Conservation (phyloP, 2,329 filamentous ascomycete genomes). For the Arthrobotrys iridis region DNA sequence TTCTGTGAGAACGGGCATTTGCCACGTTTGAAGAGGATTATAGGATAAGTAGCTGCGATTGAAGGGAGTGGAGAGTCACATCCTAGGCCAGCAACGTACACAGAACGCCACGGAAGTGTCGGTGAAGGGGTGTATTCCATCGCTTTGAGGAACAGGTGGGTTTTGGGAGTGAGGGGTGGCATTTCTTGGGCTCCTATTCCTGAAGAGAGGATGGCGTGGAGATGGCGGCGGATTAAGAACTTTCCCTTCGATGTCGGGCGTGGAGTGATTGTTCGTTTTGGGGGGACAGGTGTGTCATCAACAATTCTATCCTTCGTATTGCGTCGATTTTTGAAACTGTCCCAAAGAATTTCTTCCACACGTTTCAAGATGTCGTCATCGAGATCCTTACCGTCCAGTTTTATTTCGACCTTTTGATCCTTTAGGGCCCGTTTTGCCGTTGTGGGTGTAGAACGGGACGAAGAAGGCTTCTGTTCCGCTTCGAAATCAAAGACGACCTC, state of each 20-base stretch:
- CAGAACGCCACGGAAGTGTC: slow-evolving; percentile 33
- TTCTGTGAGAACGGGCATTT: slow-evolving; percentile 49
- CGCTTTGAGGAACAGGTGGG: slow-evolving; percentile 12
- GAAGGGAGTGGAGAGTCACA: slow-evolving; percentile 43
- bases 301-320: neutral
- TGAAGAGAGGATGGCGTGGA: slow-evolving; percentile 45
- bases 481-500: slow-evolving; percentile 45
- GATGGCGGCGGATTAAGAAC: slow-evolving; percentile 26
- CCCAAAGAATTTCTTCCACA: slow-evolving; percentile 34
- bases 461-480: slow-evolving; percentile 9
- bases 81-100: slow-evolving; percentile 37
- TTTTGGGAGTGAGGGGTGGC: slow-evolving; percentile 18
- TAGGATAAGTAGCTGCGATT: slow-evolving; percentile 30
- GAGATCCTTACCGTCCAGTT: slow-evolving; percentile 35
- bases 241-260: slow-evolving; percentile 15
- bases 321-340: slow-evolving; percentile 6
- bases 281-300: neutral
- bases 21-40: slow-evolving; percentile 51
- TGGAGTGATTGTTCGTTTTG: slow-evolving; percentile 29
- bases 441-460: neutral
- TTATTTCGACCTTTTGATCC: slow-evolving; percentile 44
- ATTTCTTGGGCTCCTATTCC: slow-evolving; percentile 44
- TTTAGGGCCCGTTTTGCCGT: slow-evolving; percentile 16
- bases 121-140: slow-evolving; percentile 43
- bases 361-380: slow-evolving; percentile 35